A percentile compares a stretch with the other conserved stretches of the same genome.
These are phyloP conservation scores for Alternaria atra DNA, from an alignment of 2,329 filamentous ascomycete genomes.

Conservation along the genomic window DNA sequence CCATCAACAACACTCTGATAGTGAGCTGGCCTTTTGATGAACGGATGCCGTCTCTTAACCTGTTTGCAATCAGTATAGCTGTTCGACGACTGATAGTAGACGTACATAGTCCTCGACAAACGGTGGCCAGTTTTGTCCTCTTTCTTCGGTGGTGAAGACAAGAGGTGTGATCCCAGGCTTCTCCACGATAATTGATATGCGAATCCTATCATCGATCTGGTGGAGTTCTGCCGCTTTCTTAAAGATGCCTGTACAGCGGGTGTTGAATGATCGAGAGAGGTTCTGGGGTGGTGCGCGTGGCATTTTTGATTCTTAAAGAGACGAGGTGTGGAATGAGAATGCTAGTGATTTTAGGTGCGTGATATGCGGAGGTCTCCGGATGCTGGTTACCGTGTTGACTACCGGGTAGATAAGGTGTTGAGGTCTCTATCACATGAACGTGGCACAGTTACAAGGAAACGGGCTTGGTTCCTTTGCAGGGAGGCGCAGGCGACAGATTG, in stretches of 20 bases:
- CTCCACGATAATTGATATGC: not conserved
- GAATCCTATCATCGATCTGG: not conserved
- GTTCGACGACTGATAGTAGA: not conserved
- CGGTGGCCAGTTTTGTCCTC: not conserved
- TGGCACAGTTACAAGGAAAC: too few relatives aligned
- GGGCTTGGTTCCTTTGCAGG: too few relatives aligned
- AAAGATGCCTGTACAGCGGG: not conserved
- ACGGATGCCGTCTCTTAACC: not conserved
- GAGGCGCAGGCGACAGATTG: not conserved
- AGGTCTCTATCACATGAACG: too few relatives aligned
- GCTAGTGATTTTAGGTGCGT: too few relatives aligned
- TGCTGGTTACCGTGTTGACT: not conserved
- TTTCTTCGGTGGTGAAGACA: not conserved
- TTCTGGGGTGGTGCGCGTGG: conserved; percentile 1
- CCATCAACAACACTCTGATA: not conserved
- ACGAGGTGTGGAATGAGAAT: too few relatives aligned
- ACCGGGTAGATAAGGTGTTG: too few relatives aligned
- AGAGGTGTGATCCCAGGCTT: not conserved
- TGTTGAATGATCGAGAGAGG: not conserved
- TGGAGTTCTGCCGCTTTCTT: not conserved
- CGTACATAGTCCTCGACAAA: not conserved
- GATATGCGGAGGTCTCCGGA: too few relatives aligned
- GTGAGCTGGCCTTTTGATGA: not conserved
- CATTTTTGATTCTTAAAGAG: not conserved
- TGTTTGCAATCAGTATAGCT: not conserved